phyloP scores from a whole-genome alignment of 2,329 filamentous ascomycete species.

The Helotiales sp. region DNA sequence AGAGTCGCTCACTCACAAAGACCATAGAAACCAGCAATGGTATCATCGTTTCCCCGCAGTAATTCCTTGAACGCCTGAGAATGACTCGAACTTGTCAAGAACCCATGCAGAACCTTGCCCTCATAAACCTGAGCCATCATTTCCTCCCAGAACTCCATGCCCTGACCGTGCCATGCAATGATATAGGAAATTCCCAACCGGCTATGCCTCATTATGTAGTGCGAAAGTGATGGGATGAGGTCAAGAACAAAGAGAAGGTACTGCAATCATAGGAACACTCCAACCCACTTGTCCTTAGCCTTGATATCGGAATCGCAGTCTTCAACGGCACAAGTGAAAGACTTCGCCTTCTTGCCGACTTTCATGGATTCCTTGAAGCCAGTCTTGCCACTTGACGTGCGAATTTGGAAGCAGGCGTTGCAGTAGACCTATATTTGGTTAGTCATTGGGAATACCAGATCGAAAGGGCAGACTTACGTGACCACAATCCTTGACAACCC shows the following conservation, averaged over 20 bases:
- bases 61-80: constrained; percentile 9
- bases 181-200: constrained; percentile 1
- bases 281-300: constrained; percentile 63
- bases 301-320: constrained; percentile 59
- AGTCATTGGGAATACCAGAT: constrained; percentile 24
- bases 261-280: constrained; percentile 53
- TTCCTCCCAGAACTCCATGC: constrained; percentile 28
- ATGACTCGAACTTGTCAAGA: not conserved
- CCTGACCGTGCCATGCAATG: constrained; percentile 30
- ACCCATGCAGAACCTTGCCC: not conserved
- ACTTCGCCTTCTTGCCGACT: constrained; percentile 45
- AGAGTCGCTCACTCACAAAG: not conserved
- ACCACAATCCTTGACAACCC: constrained; percentile 88
- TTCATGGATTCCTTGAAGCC: constrained; percentile 44
- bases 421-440: constrained; percentile 61
- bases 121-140: not conserved
- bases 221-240: constrained; percentile 9
- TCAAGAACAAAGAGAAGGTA: not conserved
- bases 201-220: constrained; percentile 26
- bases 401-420: constrained; percentile 63
- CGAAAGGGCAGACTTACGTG: constrained; percentile 67
- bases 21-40: constrained; percentile 6
- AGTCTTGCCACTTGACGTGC: constrained; percentile 44
- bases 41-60: constrained; percentile 12
- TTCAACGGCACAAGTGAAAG: constrained; percentile 58